Conservation (phyloP, 805 yeast genomes). For the Suhomyces xylopsoci region DNA sequence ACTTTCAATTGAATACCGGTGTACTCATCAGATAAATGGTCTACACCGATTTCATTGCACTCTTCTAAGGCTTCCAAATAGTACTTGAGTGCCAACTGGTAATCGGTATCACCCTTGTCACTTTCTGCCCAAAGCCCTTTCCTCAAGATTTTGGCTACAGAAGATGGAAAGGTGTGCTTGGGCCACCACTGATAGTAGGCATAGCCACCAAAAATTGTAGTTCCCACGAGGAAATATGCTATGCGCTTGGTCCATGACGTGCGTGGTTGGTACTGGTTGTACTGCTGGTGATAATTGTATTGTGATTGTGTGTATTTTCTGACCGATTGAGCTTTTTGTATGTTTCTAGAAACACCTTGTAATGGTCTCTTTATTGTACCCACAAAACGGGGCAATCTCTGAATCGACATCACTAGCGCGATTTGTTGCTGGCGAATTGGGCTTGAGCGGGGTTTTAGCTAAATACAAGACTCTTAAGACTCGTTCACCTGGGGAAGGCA, state of each 20-base stretch:
- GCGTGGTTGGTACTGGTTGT: slow-evolving; percentile 5
- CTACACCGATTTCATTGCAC: slow-evolving; percentile 54
- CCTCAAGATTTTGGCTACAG: slow-evolving; percentile 69
- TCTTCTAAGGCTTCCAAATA: slow-evolving; percentile 73
- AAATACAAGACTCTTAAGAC: not conserved
- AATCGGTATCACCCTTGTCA: slow-evolving; percentile 61
- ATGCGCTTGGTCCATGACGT: slow-evolving; percentile 4
- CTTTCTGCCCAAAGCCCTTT: slow-evolving; percentile 83
- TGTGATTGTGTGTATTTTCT: slow-evolving; percentile 2
- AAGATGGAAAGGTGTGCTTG: slow-evolving; percentile 60
- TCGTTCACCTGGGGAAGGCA: not conserved
- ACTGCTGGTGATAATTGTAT: slow-evolving; percentile 17
- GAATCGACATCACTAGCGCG: not conserved
- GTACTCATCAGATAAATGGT: slow-evolving; percentile 68
- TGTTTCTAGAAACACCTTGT: not conserved
- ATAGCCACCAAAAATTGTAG: slow-evolving; percentile 16
- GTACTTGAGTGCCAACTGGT: slow-evolving; percentile 61
- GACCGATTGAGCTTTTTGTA: not conserved
- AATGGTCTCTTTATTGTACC: not conserved
- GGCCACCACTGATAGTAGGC: slow-evolving; percentile 57
- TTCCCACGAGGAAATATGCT: slow-evolving; percentile 10
- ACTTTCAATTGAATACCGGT: slow-evolving; percentile 87
- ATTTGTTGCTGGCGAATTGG: not conserved
- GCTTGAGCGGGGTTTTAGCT: not conserved
- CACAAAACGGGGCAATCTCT: not conserved